phyloP scores from a whole-genome alignment of 2,329 filamentous ascomycete genomes.

The Venturia carpophila region DNA sequence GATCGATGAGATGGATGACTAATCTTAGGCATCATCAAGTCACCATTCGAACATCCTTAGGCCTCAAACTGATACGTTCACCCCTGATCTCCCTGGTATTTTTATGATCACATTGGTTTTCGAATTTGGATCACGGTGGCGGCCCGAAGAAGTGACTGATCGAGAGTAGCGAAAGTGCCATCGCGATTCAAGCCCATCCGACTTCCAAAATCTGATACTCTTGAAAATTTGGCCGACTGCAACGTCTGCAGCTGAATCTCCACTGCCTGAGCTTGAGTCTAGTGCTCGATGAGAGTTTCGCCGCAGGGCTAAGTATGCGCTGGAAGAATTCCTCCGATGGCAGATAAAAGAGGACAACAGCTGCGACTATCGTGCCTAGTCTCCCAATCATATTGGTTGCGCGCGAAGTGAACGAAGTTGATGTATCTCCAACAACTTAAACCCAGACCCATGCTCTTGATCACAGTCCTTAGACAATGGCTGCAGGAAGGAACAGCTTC shows the following conservation, averaged over 20 bases:
- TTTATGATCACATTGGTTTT: neutral
- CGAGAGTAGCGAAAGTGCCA: neutral
- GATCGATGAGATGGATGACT: neutral
- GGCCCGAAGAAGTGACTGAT: neutral
- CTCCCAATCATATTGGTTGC: neutral
- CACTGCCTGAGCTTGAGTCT: neutral
- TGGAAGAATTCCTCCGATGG: constrained; percentile 18
- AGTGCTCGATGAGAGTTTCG: neutral
- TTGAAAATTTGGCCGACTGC: neutral
- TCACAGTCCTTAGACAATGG: too few species aligned
- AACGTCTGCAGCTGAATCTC: neutral
- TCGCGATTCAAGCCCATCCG: neutral
- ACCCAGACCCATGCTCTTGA: neutral
- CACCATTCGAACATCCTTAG: neutral
- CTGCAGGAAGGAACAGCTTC: too few species aligned
- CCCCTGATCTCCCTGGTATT: neutral
- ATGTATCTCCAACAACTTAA: neutral
- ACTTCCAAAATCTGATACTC: neutral
- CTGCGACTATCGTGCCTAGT: constrained; percentile 17
- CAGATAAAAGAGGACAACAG: constrained; percentile 17
- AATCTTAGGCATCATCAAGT: neutral
- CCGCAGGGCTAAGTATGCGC: constrained; percentile 15
- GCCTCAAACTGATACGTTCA: neutral
- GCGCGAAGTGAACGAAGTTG: neutral
- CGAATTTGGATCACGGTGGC: neutral